A percentile compares a stretch with the other conserved stretches of the same genome.
Conservation (phyloP, 2,329 filamentous ascomycete species). For the Chalara sp. region DNA sequence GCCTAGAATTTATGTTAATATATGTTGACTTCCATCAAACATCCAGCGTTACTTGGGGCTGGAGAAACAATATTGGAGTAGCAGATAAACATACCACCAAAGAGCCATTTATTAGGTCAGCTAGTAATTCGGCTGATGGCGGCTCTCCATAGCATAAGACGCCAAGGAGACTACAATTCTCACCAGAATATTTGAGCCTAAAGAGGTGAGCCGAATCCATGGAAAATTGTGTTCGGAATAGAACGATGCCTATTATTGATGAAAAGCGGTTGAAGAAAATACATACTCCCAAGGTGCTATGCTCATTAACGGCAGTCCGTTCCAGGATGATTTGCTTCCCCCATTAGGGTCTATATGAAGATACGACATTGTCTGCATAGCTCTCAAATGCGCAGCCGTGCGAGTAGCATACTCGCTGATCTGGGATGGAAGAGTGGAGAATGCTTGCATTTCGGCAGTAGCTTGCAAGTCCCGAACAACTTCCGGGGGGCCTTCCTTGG, state of each 20-base stretch:
- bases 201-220: no score
- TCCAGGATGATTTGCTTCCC: constrained; percentile 29
- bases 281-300: constrained; percentile 47
- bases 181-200: constrained; percentile 50
- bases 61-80: no score
- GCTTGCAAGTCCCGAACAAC: constrained; percentile 45
- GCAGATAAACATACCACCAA: constrained; percentile 36
- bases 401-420: constrained; percentile 46
- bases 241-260: neutral
- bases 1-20: constrained; percentile 32
- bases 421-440: constrained; percentile 53
- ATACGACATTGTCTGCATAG: constrained; percentile 76
- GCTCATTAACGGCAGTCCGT: constrained; percentile 50
- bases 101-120: constrained; percentile 63
- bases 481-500: constrained; percentile 52
- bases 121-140: constrained; percentile 48
- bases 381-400: constrained; percentile 58
- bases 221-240: no score
- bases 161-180: constrained; percentile 49
- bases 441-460: constrained; percentile 31
- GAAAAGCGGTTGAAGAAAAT: neutral
- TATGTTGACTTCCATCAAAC: neutral
- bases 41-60: no score
- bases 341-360: constrained; percentile 47
- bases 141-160: constrained; percentile 63